A percentile compares a stretch with the other conserved stretches of the same genome.
Conservation (phyloP, 192 early-diverging fungal genomes). For the Coemansia aciculifera region DNA sequence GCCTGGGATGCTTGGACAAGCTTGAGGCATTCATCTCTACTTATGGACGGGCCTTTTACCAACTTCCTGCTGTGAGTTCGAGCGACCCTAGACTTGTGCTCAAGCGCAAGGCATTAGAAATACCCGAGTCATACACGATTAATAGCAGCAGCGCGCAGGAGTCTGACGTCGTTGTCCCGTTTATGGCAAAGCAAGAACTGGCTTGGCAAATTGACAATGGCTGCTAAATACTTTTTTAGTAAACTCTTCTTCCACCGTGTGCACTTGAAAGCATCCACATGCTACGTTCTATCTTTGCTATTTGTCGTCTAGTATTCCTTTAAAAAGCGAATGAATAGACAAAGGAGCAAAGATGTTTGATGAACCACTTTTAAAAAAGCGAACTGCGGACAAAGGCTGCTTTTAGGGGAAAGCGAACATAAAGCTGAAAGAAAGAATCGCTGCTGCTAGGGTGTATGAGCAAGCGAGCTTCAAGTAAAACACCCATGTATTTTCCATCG, state of each 20-base stretch:
- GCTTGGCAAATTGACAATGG: slow-evolving; percentile 59
- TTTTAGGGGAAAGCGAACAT: background rate
- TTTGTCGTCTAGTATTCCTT: background rate
- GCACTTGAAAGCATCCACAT: background rate
- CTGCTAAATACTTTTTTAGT: background rate
- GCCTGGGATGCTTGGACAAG: slow-evolving; percentile 77
- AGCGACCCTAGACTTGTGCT: slow-evolving; percentile 30
- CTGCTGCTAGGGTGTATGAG: background rate
- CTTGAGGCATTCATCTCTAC: slow-evolving; percentile 82
- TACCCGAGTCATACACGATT: slow-evolving; percentile 32
- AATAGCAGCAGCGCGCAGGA: background rate
- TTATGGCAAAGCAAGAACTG: slow-evolving; percentile 71
- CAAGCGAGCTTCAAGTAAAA: background rate
- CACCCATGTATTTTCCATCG: background rate
- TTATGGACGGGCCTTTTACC: slow-evolving; percentile 85
- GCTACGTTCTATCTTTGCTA: background rate
- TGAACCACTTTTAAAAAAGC: background rate
- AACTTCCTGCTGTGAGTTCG: slow-evolving; percentile 56
- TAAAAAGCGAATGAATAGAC: background rate
- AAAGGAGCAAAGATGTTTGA: background rate
- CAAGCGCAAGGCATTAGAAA: slow-evolving; percentile 16
- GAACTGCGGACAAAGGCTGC: background rate
- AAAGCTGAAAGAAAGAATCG: background rate
- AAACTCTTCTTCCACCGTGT: background rate
- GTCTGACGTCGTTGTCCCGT: slow-evolving; percentile 72